phyloP scores from a whole-genome alignment of 2,329 filamentous ascomycete species.

The Penicillium janthinellum region DNA sequence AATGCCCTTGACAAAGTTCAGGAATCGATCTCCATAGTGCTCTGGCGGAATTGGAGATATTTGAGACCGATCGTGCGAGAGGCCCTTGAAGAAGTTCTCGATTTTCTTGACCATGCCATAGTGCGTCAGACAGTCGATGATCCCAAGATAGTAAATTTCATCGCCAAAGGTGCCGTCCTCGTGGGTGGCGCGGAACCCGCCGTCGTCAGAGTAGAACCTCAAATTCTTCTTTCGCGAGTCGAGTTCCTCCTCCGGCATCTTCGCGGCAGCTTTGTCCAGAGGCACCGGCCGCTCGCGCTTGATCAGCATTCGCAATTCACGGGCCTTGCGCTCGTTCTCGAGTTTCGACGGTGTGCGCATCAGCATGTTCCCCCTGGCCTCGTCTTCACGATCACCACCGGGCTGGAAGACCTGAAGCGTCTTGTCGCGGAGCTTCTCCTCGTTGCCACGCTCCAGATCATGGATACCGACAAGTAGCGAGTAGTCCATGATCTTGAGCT shows the following conservation, averaged over 20 bases:
- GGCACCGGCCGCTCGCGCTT: slow-evolving; percentile 92
- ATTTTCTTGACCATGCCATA: slow-evolving; percentile 93
- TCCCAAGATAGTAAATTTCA: slow-evolving; percentile 95
- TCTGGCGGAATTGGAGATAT: slow-evolving; percentile 92
- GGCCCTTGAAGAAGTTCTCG: slow-evolving; percentile 95
- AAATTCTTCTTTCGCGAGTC: slow-evolving; percentile 75
- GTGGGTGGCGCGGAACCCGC: slow-evolving; percentile 88
- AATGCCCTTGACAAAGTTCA: slow-evolving; percentile 86
- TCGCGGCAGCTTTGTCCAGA: slow-evolving; percentile 76
- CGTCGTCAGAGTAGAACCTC: slow-evolving; percentile 85
- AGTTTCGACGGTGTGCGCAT: slow-evolving; percentile 90
- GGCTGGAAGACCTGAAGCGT: slow-evolving; percentile 94
- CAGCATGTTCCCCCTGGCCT: slow-evolving; percentile 65
- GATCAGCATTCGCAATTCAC: slow-evolving; percentile 87
- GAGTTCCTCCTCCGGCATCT: slow-evolving; percentile 88
- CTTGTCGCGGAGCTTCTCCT: slow-evolving; percentile 88
- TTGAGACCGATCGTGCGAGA: slow-evolving; percentile 78
- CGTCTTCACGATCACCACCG: slow-evolving; percentile 69
- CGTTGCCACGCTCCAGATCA: slow-evolving; percentile 85
- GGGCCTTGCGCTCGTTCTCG: slow-evolving; percentile 86
- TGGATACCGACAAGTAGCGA: slow-evolving; percentile 94
- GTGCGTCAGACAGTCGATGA: slow-evolving; percentile 97
- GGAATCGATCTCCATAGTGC: slow-evolving; percentile 89
- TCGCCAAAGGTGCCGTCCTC: slow-evolving; percentile 82
- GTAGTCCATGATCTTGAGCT: slow-evolving; percentile 97